A percentile compares a stretch with the other conserved stretches of the same genome.
Conservation (phyloP, 1,284 basidiomycete species). For the Ustilago curta region DNA sequence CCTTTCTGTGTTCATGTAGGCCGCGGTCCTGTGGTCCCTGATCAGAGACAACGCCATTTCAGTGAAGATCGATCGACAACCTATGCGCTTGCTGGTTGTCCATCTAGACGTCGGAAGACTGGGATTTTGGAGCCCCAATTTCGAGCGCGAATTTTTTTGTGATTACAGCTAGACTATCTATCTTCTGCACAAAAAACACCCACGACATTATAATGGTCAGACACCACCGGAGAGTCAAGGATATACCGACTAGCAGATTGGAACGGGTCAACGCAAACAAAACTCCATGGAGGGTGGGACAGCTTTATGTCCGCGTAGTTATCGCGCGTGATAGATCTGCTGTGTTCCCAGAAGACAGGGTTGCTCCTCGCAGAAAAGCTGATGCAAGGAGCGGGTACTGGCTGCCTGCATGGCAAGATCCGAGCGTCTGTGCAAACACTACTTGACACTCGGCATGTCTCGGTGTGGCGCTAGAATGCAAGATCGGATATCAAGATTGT, state of each 20-base stretch:
- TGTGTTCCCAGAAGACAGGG: not conserved
- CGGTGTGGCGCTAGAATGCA: not conserved
- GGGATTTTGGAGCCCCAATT: slow-evolving; percentile 9
- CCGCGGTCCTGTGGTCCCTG: not conserved
- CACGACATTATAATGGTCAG: no score
- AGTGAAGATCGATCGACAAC: not conserved
- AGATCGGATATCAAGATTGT: no score
- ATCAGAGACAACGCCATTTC: not conserved
- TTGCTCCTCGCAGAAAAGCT: not conserved
- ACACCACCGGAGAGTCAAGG: no score
- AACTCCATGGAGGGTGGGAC: not conserved
- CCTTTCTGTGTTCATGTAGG: no score
- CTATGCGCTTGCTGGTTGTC: no score
- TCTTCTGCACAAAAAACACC: not conserved
- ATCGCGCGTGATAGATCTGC: no score
- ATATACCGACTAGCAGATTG: not conserved
- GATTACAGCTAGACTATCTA: not conserved
- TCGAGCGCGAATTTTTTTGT: not conserved
- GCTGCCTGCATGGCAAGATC: not conserved
- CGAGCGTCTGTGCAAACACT: not conserved
- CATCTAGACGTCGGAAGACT: not conserved
- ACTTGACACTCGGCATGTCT: not conserved
- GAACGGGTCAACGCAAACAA: not conserved
- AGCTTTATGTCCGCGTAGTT: no score
- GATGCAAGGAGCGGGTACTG: not conserved